Base-by-base conservation (phyloP, 768 basidiomycete species). In the Tulasnella sp. region DNA sequence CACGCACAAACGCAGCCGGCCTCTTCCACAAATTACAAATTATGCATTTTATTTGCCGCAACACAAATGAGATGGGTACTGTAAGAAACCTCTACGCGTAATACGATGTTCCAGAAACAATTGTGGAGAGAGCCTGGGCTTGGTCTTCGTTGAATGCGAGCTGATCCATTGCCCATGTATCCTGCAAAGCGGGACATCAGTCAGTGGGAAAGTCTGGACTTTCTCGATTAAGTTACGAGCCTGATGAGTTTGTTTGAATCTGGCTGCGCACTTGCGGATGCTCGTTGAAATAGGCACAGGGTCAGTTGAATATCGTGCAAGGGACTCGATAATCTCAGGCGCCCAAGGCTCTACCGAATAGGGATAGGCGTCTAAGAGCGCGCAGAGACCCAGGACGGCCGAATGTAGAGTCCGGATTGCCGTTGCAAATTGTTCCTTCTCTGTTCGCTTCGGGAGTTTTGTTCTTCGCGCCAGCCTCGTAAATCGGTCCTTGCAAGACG, bases 141-240 rank as follows among this genome's bases (percentile, higher is more conserved):
- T 97, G 95, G 79, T 96, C 94, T 75, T 96, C 93, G 36, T 92
- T 89, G 85, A 98, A 98, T 76, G 91, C 89, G 84, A 93, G 92
- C 78, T 91, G 91, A 85, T 97, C 95, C 85, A 94, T 93, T 81
- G 94, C 92, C 94, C 94, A 95, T 19, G 93, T 95, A 86, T 96
- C 94, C 80, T 85, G 83, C 68, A 84, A 82, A 10, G n/a, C n/a
- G 9, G 31, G 27, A 16, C 14, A 34, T 10, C 82, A 14, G 44
- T 74, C 9, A 84, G 38, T 82, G 74, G 46, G 24, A 18, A 16
- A 36, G 9, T 56, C 24, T 9, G 34, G n/a, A 16, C 21, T 83
- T 46, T 24, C n/a, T 19, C n/a, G 19, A 19, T 19, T 5, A 36
- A 24, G 18, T 14, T 39, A 83, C 18, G 44, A 74, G 80, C 82